A percentile compares a stretch with the other conserved stretches of the same genome.
Conservation (phyloP, 345 rosid species). For the Diplotaxis tenuifolia region DNA sequence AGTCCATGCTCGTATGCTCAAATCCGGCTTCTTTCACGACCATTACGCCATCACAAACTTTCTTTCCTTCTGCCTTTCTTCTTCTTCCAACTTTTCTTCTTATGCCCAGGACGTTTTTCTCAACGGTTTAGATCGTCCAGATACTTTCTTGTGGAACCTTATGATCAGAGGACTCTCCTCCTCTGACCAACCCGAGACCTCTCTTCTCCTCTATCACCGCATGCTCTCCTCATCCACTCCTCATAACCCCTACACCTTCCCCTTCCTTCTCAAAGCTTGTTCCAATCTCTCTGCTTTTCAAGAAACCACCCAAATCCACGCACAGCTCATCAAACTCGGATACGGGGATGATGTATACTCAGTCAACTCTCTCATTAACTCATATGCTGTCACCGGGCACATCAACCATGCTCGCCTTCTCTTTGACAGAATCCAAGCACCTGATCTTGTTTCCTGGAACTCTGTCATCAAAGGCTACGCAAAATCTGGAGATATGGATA, state of each 20-base stretch:
- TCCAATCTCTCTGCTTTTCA: conserved; percentile 42
- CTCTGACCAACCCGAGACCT: conserved; percentile 45
- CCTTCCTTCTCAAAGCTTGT: conserved; percentile 73
- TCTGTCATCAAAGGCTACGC: conserved; percentile 59
- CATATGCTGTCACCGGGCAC: conserved; percentile 46
- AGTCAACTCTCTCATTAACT: conserved; percentile 55
- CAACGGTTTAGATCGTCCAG: conserved; percentile 39
- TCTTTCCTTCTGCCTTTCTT: conserved; percentile 44
- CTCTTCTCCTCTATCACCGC: conserved; percentile 49
- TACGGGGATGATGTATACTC: conserved; percentile 45
- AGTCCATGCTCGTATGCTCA: conserved; percentile 59
- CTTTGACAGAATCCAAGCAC: conserved; percentile 44
- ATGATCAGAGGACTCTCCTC: conserved; percentile 59
- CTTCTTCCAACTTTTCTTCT: conserved; percentile 36
- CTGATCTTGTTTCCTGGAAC: conserved; percentile 69
- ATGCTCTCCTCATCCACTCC: conserved; percentile 51
- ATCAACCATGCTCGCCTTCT: conserved; percentile 42
- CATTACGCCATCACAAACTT: conserved; percentile 43
- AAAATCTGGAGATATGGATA: conserved; percentile 44
- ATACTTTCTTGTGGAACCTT: conserved; percentile 61
- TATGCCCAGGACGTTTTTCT: conserved; percentile 52
- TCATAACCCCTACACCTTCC: conserved; percentile 60
- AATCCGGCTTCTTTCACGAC: conserved; percentile 47
- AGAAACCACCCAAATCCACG: conserved; percentile 59
- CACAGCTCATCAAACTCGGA: conserved; percentile 53